Conservation (phyloP, 768 basidiomycete genomes). For the Tulasnella sp. region DNA sequence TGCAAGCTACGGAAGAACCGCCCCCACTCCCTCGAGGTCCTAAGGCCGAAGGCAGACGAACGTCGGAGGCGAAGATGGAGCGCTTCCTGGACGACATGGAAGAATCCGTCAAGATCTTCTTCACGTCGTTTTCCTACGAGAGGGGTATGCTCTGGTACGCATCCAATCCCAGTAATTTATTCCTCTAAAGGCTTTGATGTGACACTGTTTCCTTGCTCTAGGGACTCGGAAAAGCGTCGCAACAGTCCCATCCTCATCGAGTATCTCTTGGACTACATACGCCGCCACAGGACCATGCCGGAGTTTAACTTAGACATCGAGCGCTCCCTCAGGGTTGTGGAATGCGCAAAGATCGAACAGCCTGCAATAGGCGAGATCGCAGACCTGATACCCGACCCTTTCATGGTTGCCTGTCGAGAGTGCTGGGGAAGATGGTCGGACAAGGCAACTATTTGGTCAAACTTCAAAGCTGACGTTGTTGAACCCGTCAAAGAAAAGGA, state of each 20-base stretch:
- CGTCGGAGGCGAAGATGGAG: background rate
- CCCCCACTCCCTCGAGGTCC: too few relatives aligned
- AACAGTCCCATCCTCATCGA: slow-evolving; percentile 7
- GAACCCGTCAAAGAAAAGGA: too few relatives aligned
- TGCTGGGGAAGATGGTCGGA: background rate
- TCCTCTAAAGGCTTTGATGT: background rate
- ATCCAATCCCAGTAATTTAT: background rate
- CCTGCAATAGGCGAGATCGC: slow-evolving; percentile 4
- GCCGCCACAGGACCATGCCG: background rate
- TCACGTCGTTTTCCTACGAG: background rate
- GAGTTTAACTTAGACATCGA: background rate
- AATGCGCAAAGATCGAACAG: slow-evolving; percentile 6
- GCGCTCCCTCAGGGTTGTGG: slow-evolving; percentile 1
- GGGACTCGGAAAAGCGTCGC: slow-evolving; percentile 11
- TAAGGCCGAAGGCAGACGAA: too few relatives aligned
- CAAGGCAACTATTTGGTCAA: too few relatives aligned
- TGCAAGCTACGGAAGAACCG: background rate
- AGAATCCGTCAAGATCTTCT: background rate
- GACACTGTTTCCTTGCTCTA: background rate
- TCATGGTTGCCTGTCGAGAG: slow-evolving; percentile 3
- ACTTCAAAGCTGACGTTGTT: background rate
- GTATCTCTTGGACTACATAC: slow-evolving; percentile 6
- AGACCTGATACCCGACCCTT: slow-evolving; percentile 7
- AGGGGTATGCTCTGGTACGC: slow-evolving; percentile 6
- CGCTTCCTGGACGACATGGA: slow-evolving; percentile 5